These are phyloP conservation scores for Cornus suecica DNA, from an alignment of 148 eudicot genomes.

Conservation along the genomic window DNA sequence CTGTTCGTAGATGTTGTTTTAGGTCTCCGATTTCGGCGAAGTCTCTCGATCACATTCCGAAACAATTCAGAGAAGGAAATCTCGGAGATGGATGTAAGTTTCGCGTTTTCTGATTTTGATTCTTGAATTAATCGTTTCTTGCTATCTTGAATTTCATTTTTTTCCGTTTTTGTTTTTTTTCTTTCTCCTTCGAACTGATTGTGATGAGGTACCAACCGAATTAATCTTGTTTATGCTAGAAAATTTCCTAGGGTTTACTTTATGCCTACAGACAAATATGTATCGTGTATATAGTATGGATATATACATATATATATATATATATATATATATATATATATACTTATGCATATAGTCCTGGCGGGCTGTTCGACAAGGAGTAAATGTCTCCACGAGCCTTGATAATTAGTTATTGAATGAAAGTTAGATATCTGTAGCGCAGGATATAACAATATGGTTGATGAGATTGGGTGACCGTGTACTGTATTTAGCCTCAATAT, in stretches of 20 bases:
- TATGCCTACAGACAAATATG: too few relatives aligned
- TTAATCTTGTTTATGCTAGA: neutral
- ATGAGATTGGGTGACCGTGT: too few relatives aligned
- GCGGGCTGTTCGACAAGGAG: too few relatives aligned
- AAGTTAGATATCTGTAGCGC: too few relatives aligned
- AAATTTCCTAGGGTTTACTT: slow-evolving; percentile 7
- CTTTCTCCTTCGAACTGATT: neutral
- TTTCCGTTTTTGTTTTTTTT: neutral
- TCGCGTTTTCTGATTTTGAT: neutral
- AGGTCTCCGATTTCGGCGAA: slow-evolving; percentile 45
- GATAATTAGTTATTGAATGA: too few relatives aligned
- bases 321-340: too few relatives aligned
- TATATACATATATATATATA: too few relatives aligned
- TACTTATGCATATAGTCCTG: too few relatives aligned
- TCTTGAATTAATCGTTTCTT: neutral
- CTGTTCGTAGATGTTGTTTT: slow-evolving; percentile 28
- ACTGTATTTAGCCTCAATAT: too few relatives aligned
- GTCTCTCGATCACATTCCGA: slow-evolving; percentile 60
- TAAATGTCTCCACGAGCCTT: too few relatives aligned
- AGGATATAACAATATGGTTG: too few relatives aligned
- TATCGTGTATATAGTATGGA: too few relatives aligned
- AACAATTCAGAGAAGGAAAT: slow-evolving; percentile 68
- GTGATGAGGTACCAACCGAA: neutral
- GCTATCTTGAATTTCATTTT: neutral
- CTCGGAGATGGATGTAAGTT: slow-evolving; percentile 73